phyloP scores from a whole-genome alignment of 202 grass and related monocot species.

The Setaria italica region DNA sequence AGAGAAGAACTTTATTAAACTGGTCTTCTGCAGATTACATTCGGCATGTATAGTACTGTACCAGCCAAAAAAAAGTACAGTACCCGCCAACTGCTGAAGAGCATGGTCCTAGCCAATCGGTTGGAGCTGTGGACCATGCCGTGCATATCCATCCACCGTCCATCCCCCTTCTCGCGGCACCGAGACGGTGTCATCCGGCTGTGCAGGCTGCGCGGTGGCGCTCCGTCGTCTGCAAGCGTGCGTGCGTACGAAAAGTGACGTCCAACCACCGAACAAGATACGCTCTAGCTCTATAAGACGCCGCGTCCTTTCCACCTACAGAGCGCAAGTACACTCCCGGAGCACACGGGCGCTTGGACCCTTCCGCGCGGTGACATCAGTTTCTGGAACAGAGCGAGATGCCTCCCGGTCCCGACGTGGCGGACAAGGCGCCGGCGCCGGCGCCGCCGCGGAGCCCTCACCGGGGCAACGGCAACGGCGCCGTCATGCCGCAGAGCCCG shows the following conservation, averaged over 20 bases:
- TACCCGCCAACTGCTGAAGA: constrained; percentile 7
- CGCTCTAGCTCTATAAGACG: constrained; percentile 55
- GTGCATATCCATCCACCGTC: background rate
- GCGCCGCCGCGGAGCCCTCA: constrained; percentile 47
- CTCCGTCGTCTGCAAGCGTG: constrained; percentile 36
- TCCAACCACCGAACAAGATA: constrained; percentile 45
- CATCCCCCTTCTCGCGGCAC: no score
- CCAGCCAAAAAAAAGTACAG: background rate
- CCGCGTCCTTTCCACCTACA: constrained; percentile 35
- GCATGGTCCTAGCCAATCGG: background rate
- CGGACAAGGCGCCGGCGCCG: background rate
- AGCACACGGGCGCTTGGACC: background rate
- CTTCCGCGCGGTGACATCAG: background rate
- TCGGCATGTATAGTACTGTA: background rate
- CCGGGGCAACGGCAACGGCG: background rate
- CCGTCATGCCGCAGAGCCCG: constrained; percentile 52
- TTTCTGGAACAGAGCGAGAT: constrained; percentile 9
- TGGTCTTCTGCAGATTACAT: background rate
- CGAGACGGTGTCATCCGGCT: background rate
- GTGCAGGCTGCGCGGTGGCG: background rate
- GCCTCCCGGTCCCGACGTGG: constrained; percentile 46
- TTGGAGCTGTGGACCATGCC: constrained; percentile 1
- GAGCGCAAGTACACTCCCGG: background rate
- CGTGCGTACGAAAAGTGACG: constrained; percentile 52
- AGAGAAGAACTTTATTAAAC: no score